phyloP scores from a whole-genome alignment of 163 green algal species.

The Scenedesmus sp. region DNA sequence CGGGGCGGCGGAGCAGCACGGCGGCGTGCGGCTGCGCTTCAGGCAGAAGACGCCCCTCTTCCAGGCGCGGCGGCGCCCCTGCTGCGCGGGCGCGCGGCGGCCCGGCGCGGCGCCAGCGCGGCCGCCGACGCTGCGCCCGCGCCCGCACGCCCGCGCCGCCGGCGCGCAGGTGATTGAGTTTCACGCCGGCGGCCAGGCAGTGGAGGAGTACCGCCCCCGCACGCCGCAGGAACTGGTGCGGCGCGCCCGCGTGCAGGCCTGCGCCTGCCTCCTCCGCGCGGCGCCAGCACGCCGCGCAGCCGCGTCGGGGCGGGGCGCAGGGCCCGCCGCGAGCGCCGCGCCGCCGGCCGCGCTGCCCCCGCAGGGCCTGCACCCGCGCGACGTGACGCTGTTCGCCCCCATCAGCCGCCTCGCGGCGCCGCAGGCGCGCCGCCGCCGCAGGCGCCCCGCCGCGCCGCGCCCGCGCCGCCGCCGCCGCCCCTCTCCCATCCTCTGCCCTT shows the following conservation, averaged over 20 bases:
- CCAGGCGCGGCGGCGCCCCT: neutral
- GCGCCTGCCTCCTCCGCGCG: too few species aligned
- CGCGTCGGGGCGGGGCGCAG: too few species aligned
- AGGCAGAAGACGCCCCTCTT: conserved; percentile 36
- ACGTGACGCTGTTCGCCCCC: conserved; percentile 40
- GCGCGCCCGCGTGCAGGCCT: too few species aligned
- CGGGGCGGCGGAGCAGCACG: conserved; percentile 11
- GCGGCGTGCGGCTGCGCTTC: conserved; percentile 18
- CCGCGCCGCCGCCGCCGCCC: too few species aligned
- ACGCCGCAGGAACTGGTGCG: conserved; percentile 39
- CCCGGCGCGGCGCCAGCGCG: too few species aligned
- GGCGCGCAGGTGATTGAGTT: conserved; percentile 45
- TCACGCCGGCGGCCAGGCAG: conserved; percentile 12
- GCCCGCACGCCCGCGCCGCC: neutral
- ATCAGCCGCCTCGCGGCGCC: conserved; percentile 37
- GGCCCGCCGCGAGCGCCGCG: too few species aligned
- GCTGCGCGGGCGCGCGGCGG: too few species aligned
- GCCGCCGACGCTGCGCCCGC: neutral
- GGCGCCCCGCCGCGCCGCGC: too few species aligned
- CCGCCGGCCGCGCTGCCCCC: too few species aligned
- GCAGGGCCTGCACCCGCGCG: conserved; percentile 39
- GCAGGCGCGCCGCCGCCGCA: neutral
- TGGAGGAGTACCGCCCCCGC: conserved; percentile 37
- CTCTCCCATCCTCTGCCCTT: too few species aligned
- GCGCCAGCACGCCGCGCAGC: too few species aligned